These are phyloP conservation scores for Xylariaceae sp. DNA, from an alignment of 2,329 filamentous ascomycete genomes.

Conservation along the genomic window DNA sequence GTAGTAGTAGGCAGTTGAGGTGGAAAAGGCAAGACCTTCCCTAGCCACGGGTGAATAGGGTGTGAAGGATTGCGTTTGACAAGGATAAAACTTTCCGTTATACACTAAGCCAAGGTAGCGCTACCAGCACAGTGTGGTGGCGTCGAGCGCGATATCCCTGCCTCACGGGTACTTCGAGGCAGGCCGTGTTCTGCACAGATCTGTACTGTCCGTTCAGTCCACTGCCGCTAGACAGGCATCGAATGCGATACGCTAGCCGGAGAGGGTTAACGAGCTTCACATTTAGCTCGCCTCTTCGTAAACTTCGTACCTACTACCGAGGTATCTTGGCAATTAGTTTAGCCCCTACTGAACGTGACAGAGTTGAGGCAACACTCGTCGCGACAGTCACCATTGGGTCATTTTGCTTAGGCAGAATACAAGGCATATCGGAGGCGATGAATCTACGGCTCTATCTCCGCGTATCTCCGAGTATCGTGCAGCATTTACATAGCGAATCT, in stretches of 20 bases:
- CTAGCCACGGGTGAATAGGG: constrained; percentile 1
- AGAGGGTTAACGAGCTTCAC: background rate
- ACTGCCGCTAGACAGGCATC: too few relatives aligned
- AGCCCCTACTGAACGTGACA: background rate
- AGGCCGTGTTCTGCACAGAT: background rate
- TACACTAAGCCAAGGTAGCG: background rate
- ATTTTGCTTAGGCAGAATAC: background rate
- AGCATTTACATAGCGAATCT: background rate
- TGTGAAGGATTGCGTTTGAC: background rate
- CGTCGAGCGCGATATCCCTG: background rate
- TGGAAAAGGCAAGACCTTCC: background rate
- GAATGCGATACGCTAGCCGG: background rate
- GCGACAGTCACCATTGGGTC: background rate
- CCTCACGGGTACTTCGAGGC: background rate
- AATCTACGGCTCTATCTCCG: background rate
- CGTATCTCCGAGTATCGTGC: background rate
- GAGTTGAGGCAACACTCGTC: background rate
- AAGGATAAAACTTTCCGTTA: background rate
- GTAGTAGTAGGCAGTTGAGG: background rate
- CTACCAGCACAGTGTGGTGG: background rate
- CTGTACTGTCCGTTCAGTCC: background rate
- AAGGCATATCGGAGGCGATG: background rate
- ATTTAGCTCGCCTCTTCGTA: background rate
- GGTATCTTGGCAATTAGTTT: background rate
- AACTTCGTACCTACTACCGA: too few relatives aligned